Evolutionary conservation across 495 filamentous ascomycete genomes (phyloP), one percentile per base, ranked within the genome.

Genomic region (Terfezia boudieri): DNA sequence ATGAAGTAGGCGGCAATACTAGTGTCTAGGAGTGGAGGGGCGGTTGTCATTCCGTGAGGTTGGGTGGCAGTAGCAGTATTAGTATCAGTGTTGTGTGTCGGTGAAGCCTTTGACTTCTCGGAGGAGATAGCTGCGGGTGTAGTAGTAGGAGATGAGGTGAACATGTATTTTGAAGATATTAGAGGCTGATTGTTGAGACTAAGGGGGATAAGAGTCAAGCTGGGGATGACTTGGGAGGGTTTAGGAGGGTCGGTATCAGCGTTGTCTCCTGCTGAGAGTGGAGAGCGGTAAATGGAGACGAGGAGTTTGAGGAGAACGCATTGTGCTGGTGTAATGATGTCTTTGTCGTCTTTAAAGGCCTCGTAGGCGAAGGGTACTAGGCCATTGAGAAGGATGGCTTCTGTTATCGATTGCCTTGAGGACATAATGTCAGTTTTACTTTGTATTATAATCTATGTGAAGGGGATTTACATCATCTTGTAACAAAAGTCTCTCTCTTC

Each of bases 401-500:
- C 80, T 73, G 84, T 79, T 48, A 86, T 83, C 64, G 83, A 80
- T 12, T 81, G 73, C 54, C 61, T 63, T 12, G 14, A 36, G 14
- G 12, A 9, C 10, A 16, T 50, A 32, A 37, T 32, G 43, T 61
- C 41, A 61, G 26, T 10, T 20, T n/a, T 9, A 52, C 16, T 17
- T 14, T 10, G 8, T 22, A n/a, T 51, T 8, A 32, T 7, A 32
- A 32, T 32, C 26, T 32, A 36, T n/a, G 49, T 22, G 12, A 38
- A 16, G 17, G 38, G 11, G 20, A 4, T 57, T 51, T 37, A 64
- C 81, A 86, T 84, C 69, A 84, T 76, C 62, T 79, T 82, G 67
- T 82, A 84, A 61, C 83, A 86, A 12, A 83, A 71, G 60, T 86
- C 81, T 22, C 83, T 80, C 56, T 86, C 82, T n/a, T 80, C 78